Evolutionary conservation across 1,284 basidiomycete genomes (phyloP).

Genomic region (Microbotryum silenes-acaulis): DNA sequence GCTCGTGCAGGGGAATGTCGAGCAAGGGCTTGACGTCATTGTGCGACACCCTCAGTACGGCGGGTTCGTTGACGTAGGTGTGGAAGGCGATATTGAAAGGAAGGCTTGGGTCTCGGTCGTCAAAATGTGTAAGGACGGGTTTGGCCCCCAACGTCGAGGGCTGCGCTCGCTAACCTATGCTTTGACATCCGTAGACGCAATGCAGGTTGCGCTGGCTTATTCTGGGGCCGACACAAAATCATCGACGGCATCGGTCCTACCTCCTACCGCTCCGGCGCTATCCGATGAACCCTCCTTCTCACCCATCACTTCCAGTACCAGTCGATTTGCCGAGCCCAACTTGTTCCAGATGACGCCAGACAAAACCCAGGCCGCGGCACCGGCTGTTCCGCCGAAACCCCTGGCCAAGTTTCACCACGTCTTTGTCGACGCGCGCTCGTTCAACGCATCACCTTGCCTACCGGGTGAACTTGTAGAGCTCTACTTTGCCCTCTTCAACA

Average conservation of each 20-base stretch:
- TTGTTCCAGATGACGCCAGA: no score
- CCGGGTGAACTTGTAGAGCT: slow-evolving; percentile 88
- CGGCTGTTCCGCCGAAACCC: not conserved
- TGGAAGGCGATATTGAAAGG: slow-evolving; percentile 41
- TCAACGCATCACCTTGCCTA: slow-evolving; percentile 78
- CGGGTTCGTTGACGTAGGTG: slow-evolving; percentile 62
- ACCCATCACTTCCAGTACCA: no score
- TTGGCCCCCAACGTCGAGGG: not conserved
- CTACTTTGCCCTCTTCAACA: slow-evolving; percentile 87
- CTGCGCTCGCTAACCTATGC: not conserved
- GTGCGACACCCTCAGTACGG: slow-evolving; percentile 89
- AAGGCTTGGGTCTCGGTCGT: slow-evolving; percentile 48
- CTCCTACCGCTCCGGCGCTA: no score
- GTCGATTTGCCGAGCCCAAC: no score
- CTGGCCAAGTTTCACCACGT: slow-evolving; percentile 69
- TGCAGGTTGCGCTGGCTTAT: slow-evolving; percentile 40
- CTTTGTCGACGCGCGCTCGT: slow-evolving; percentile 79
- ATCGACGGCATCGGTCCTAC: no score
- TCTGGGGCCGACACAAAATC: slow-evolving; percentile 22
- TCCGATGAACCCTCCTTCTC: no score
- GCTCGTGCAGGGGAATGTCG: slow-evolving; percentile 81
- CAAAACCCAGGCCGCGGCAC: no score
- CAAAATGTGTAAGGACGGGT: slow-evolving; percentile 58
- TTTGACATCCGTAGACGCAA: slow-evolving; percentile 23
- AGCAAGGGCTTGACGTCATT: slow-evolving; percentile 87